Conservation (phyloP, 306 rosid genomes). For the Aeschynomene evenia region DNA sequence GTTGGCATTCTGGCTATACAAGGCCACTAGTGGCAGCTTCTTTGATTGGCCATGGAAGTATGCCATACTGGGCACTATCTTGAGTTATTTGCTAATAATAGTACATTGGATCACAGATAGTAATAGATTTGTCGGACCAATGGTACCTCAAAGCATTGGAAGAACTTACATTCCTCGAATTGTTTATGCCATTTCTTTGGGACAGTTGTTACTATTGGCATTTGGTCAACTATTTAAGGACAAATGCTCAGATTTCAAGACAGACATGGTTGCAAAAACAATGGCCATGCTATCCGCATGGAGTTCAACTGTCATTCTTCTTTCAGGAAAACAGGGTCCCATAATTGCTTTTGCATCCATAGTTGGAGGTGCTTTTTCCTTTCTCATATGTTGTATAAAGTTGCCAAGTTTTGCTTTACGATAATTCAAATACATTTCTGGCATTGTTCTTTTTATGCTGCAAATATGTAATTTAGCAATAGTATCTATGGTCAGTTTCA, state of each 20-base stretch:
- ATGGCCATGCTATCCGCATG: slow-evolving; percentile 67
- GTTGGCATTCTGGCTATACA: slow-evolving; percentile 64
- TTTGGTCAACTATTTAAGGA: slow-evolving; percentile 43
- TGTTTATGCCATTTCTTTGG: slow-evolving; percentile 64
- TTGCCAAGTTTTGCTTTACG: slow-evolving; percentile 16
- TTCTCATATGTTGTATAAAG: slow-evolving; percentile 19
- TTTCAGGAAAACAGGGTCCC: slow-evolving; percentile 92
- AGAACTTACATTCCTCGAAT: slow-evolving; percentile 65
- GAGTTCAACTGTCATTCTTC: slow-evolving; percentile 79
- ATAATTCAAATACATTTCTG: slow-evolving; percentile 10
- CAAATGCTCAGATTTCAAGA: slow-evolving; percentile 40
- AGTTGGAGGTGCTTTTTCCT: slow-evolving; percentile 64
- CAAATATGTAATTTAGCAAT: slow-evolving; percentile 10
- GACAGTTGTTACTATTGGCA: slow-evolving; percentile 63
- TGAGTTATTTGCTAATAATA: slow-evolving; percentile 64
- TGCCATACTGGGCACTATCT: slow-evolving; percentile 50
- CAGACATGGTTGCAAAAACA: slow-evolving; percentile 50
- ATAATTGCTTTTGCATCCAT: slow-evolving; percentile 65
- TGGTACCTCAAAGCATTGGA: slow-evolving; percentile 49
- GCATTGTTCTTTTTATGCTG: slow-evolving; percentile 5
- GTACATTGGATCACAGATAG: slow-evolving; percentile 65
- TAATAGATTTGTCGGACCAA: slow-evolving; percentile 36
- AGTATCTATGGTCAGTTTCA: slow-evolving; percentile 12
- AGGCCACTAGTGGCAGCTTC: slow-evolving; percentile 40
- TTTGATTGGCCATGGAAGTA: slow-evolving; percentile 55